Percentiles rank a stretch among this genome's conserved stretches.
These are phyloP conservation scores for Artemisia tridentata DNA, from an alignment of 129 eudicot genomes.

Conservation along the genomic window DNA sequence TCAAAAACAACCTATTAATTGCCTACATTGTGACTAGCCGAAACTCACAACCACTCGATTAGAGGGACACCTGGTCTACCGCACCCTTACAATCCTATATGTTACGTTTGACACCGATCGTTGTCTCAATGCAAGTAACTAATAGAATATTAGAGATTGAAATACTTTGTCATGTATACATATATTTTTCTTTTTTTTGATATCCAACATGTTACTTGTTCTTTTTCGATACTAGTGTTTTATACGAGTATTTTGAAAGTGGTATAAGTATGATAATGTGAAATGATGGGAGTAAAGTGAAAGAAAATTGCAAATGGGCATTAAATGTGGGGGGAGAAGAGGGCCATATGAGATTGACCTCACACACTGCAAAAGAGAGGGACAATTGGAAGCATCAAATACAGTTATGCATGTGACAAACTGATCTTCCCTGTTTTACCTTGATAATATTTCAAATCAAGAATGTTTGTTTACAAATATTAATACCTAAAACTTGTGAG, in stretches of 20 bases:
- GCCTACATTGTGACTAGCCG: too few species aligned
- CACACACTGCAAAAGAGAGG: slow-evolving; percentile 35
- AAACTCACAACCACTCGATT: too few species aligned
- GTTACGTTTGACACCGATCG: too few species aligned
- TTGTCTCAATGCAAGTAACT: too few species aligned
- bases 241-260: neutral
- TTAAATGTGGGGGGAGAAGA: slow-evolving; percentile 18
- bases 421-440: slow-evolving; percentile 13
- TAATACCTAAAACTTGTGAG: neutral
- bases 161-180: too few species aligned
- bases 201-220: neutral
- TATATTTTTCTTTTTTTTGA: too few species aligned
- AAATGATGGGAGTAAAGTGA: neutral
- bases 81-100: too few species aligned
- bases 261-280: neutral
- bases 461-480: slow-evolving; percentile 26
- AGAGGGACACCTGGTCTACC: too few species aligned
- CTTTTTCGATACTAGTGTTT: neutral
- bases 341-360: slow-evolving; percentile 39
- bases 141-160: too few species aligned
- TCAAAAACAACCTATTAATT: too few species aligned
- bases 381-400: slow-evolving; percentile 38
- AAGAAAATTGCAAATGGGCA: slow-evolving; percentile 21
- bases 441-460: neutral
- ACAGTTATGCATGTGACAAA: slow-evolving; percentile 19